These are phyloP conservation scores for Aspergillus hortae DNA, from an alignment of 2,329 filamentous ascomycete species.

Conservation along the genomic window DNA sequence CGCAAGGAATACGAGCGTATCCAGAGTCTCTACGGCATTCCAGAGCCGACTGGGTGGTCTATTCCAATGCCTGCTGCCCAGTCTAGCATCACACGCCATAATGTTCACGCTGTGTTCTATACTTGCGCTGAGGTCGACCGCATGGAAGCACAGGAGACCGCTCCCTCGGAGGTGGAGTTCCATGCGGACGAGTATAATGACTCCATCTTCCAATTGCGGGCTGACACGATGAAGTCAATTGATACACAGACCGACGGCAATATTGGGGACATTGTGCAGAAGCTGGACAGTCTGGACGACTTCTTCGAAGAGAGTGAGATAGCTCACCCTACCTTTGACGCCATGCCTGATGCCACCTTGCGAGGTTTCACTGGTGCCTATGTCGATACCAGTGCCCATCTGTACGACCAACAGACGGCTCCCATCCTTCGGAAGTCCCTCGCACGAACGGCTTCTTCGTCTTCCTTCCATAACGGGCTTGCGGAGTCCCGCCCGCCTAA, in stretches of 20 bases:
- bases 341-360: conserved; percentile 34
- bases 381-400: conserved; percentile 70
- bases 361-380: conserved; percentile 57
- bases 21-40: conserved; percentile 93
- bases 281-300: conserved; percentile 74
- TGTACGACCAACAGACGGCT: conserved; percentile 90
- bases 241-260: conserved; percentile 60
- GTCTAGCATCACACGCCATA: conserved; percentile 78
- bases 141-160: conserved; percentile 57
- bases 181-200: conserved; percentile 81
- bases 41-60: conserved; percentile 92
- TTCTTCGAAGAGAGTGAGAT: conserved; percentile 70
- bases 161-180: conserved; percentile 87
- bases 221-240: conserved; percentile 91
- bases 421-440: conserved; percentile 84
- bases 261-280: conserved; percentile 77
- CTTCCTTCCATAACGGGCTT: conserved; percentile 84
- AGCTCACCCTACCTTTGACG: conserved; percentile 54
- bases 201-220: conserved; percentile 73
- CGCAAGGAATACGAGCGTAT: conserved; percentile 94
- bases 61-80: conserved; percentile 90
- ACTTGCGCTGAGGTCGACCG: conserved; percentile 71
- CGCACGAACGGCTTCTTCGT: conserved; percentile 65
- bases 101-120: conserved; percentile 95
- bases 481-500: conserved; percentile 65